A percentile compares a stretch with the other conserved stretches of the same genome.
These are phyloP conservation scores for Komagataella populi DNA, from an alignment of 805 yeast genomes.

Conservation along the genomic window DNA sequence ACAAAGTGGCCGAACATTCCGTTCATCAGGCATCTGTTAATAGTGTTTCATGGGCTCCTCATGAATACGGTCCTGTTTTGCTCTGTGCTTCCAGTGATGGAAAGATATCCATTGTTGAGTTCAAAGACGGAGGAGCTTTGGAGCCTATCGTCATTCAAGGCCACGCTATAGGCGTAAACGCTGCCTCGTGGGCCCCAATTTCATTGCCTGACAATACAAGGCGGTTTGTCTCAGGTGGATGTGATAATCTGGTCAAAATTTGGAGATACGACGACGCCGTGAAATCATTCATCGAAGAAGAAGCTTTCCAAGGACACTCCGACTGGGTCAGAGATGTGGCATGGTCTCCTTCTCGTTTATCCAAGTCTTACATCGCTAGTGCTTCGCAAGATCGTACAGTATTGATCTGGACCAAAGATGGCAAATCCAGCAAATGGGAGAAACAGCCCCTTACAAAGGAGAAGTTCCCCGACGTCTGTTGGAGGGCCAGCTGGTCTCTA, in stretches of 20 bases:
- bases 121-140: constrained; percentile 77
- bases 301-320: constrained; percentile 73
- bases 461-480: constrained; percentile 90
- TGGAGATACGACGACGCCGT: constrained; percentile 58
- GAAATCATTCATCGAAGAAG: constrained; percentile 57
- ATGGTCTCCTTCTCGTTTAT: constrained; percentile 89
- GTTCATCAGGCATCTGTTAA: constrained; percentile 92
- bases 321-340: constrained; percentile 99
- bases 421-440: constrained; percentile 48
- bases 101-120: constrained; percentile 78
- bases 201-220: constrained; percentile 26
- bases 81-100: constrained; percentile 92
- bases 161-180: constrained; percentile 87
- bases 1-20: constrained; percentile 72
- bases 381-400: constrained; percentile 96
- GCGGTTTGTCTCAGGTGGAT: constrained; percentile 87
- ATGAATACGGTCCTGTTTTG: constrained; percentile 86
- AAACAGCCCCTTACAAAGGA: constrained; percentile 62
- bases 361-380: constrained; percentile 83
- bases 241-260: constrained; percentile 84
- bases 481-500: constrained; percentile 97
- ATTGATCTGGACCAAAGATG: constrained; percentile 86
- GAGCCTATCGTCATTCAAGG: constrained; percentile 56
- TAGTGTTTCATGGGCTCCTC: constrained; percentile 94
- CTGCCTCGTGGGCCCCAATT: constrained; percentile 91